Evolutionary conservation across 148 eudicot genomes (phyloP).

Genomic region (Euryodendron excelsum): DNA sequence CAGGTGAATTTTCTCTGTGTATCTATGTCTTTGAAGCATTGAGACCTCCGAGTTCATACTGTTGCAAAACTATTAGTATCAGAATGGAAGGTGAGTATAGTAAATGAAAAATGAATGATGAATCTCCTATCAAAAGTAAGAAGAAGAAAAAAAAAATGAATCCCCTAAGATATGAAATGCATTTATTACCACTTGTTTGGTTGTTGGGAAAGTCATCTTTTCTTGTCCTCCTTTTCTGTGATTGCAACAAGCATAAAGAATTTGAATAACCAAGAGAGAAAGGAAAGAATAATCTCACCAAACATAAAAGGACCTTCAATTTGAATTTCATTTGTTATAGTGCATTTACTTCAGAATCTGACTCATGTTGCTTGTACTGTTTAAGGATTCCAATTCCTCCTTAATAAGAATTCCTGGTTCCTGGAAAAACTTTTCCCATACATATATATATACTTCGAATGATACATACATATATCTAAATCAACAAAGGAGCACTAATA

Average conservation of each 20-base stretch:
- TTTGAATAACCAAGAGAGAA: neutral
- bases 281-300: neutral
- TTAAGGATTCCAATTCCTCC: conserved; percentile 3
- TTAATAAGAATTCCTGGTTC: neutral
- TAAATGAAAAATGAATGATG: neutral
- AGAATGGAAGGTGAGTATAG: neutral
- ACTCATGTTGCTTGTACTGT: conserved; percentile 4
- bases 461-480: neutral
- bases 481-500: too few relatives aligned
- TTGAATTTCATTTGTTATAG: neutral
- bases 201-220: neutral
- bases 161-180: conserved; percentile 3
- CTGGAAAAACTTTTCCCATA: neutral
- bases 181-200: conserved; percentile 4
- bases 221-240: neutral
- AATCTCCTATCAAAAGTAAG: neutral
- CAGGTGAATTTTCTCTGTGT: too few relatives aligned
- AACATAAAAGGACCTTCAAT: neutral
- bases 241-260: conserved; percentile 6
- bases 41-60: too few relatives aligned
- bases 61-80: neutral
- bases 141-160: neutral
- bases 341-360: neutral
- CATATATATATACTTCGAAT: neutral
- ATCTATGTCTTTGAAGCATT: too few relatives aligned